Base-by-base conservation (phyloP, 2,329 filamentous ascomycete species). In the Acrocalymma vagum region DNA sequence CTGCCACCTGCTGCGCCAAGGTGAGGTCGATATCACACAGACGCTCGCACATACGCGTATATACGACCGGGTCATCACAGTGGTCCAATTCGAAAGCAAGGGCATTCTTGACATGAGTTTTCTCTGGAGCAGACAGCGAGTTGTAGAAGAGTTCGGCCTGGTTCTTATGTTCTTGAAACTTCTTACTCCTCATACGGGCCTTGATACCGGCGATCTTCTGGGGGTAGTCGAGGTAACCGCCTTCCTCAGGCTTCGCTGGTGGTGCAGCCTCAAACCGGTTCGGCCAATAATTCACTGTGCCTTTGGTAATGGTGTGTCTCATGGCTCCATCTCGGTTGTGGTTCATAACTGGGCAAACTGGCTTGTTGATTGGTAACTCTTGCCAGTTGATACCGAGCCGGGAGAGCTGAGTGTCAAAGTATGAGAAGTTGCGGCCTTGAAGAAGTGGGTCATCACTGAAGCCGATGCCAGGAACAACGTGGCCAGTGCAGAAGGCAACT, bases 91-190 rank as follows among this genome's bases (percentile, higher is more conserved):
- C 87, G 58, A 90, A 90, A 3, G 76, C 75, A 9, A 89, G 76
- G 0, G 86, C 82, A 23, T 72, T 74, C 18, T 74, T 72, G 11
- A 87, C 69, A 62, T 90, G 86, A 9, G 62, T 59, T 70, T 87
- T 84, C 69, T 93, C 89, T 3, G 82, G 73, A 0, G 78, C 71
- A 0, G 82, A 81, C 53, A 93, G 69, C 11, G 86, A 91, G 74
- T 93, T 93, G 74, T 84, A 93, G 74, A 94, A 94, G 2, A 93
- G 75, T 62, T 92, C 87, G 0, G 89, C 88, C 65, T 94, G 89
- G 33, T 80, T 85, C 69, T 82, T 82, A 63, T 93, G 87, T 48
- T 94, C 88, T 50, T 78, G 80, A 76, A 93, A 93, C 72, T 93
- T 93, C 53, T 78, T 78, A 50, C 83, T 87, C 42, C 81, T 77